phyloP scores from a whole-genome alignment of 1,284 basidiomycete species.

The Pseudozyma thailandica region DNA sequence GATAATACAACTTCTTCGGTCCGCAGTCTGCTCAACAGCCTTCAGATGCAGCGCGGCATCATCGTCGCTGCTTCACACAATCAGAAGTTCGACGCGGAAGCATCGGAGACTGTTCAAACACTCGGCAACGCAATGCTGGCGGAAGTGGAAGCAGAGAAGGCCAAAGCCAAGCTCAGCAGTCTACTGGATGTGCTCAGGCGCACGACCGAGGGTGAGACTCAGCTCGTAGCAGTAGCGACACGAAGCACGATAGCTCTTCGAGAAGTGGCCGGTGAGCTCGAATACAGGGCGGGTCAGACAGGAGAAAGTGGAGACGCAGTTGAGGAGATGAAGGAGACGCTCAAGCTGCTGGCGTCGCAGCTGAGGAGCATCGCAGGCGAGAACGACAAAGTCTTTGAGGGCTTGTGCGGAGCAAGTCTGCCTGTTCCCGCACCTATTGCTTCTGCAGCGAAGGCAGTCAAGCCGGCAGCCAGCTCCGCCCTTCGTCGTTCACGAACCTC shows the following conservation, averaged over 20 bases:
- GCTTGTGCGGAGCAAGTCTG: constrained; percentile 73
- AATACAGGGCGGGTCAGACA: constrained; percentile 69
- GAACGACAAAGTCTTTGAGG: constrained; percentile 75
- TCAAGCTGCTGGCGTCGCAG: constrained; percentile 65
- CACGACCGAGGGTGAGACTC: constrained; percentile 78
- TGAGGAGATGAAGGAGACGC: constrained; percentile 70
- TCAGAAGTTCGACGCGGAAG: constrained; percentile 80
- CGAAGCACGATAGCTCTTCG: constrained; percentile 79
- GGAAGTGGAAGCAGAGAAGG: constrained; percentile 79
- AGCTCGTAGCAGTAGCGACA: constrained; percentile 80
- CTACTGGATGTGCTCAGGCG: constrained; percentile 75
- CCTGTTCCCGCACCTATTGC: constrained; percentile 17
- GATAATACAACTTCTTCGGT: constrained; percentile 75
- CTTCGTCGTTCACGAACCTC: constrained; percentile 22
- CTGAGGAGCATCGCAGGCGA: constrained; percentile 68
- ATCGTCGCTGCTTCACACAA: constrained; percentile 82
- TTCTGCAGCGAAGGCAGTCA: not conserved
- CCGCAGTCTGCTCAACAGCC: constrained; percentile 78
- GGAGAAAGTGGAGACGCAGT: constrained; percentile 68
- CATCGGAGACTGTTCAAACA: constrained; percentile 78
- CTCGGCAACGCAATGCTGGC: constrained; percentile 77
- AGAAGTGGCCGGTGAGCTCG: constrained; percentile 75
- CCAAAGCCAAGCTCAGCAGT: constrained; percentile 77
- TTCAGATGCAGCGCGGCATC: constrained; percentile 82
- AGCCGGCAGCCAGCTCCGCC: constrained; percentile 13